Conservation (phyloP, 768 basidiomycete genomes). For the Termitomyces eurrhizus region DNA sequence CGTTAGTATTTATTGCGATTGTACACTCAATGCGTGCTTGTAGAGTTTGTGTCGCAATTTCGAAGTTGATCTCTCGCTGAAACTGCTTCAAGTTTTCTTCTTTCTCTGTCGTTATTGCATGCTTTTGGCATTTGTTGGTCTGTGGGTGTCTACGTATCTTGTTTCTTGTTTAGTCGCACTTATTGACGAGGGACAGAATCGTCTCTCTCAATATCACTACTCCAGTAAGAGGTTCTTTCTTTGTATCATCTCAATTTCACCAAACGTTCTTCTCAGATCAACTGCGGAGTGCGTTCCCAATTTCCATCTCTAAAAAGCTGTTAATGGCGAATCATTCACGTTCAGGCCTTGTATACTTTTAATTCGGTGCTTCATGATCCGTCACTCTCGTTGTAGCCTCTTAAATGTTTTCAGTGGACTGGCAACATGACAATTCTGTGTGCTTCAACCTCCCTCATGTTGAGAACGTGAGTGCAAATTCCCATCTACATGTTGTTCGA, state of each 20-base stretch:
- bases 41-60: conserved; percentile 19
- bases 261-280: conserved; percentile 38
- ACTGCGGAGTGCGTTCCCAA: conserved; percentile 47
- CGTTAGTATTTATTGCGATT: background rate
- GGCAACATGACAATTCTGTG: conserved; percentile 65
- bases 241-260: background rate
- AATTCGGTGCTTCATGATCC: conserved; percentile 46
- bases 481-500: background rate
- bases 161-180: background rate
- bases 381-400: background rate
- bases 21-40: background rate
- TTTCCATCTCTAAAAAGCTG: background rate
- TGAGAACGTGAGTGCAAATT: conserved; percentile 52
- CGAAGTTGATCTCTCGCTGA: conserved; percentile 1
- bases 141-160: conserved; percentile 37
- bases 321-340: background rate
- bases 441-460: conserved; percentile 65
- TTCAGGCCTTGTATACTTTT: conserved; percentile 60
- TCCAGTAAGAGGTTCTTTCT: conserved; percentile 28
- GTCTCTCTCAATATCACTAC: conserved; percentile 50
- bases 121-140: conserved; percentile 58
- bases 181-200: conserved; percentile 36
- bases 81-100: conserved; percentile 43
- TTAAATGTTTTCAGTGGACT: conserved; percentile 40
- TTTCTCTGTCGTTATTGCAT: conserved; percentile 73